Evolutionary conservation across 495 filamentous ascomycete species (phyloP).

Genomic region (Chaetomidium leptoderma): DNA sequence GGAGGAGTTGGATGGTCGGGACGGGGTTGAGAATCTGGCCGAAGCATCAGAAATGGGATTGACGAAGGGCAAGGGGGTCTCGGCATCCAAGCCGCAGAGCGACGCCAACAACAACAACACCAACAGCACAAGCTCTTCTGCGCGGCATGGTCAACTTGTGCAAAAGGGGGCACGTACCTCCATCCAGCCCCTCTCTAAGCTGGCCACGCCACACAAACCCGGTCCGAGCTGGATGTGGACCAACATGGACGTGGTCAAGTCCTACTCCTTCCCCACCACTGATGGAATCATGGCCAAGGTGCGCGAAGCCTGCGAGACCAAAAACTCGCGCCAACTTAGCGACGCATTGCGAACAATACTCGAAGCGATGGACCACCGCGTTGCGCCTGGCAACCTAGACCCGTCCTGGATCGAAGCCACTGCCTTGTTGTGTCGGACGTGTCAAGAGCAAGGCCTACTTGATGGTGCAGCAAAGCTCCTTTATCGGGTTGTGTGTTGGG

Average conservation of each 20-base stretch:
- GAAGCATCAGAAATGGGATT: neutral
- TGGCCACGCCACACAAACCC: neutral
- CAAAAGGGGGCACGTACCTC: neutral
- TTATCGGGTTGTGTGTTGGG: conserved; percentile 22
- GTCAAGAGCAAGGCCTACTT: conserved; percentile 24
- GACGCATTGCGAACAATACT: conserved; percentile 26
- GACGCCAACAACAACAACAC: neutral
- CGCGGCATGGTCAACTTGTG: neutral
- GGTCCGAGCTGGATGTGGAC: conserved; percentile 3
- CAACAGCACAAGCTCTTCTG: neutral
- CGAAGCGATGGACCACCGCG: conserved; percentile 15
- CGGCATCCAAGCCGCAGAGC: neutral
- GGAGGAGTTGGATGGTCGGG: neutral
- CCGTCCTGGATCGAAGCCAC: conserved; percentile 34
- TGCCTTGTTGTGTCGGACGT: conserved; percentile 36
- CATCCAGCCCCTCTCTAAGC: neutral
- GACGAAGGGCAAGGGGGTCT: neutral
- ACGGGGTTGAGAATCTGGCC: neutral
- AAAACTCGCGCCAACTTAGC: conserved; percentile 19
- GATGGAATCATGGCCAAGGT: conserved; percentile 19
- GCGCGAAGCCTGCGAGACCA: conserved; percentile 20
- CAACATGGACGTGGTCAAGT: conserved; percentile 1
- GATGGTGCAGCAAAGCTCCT: conserved; percentile 36
- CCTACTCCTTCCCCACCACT: conserved; percentile 11
- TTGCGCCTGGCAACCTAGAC: conserved; percentile 20